phyloP scores from a whole-genome alignment of 768 basidiomycete species.

The Mycena rebaudengoi region DNA sequence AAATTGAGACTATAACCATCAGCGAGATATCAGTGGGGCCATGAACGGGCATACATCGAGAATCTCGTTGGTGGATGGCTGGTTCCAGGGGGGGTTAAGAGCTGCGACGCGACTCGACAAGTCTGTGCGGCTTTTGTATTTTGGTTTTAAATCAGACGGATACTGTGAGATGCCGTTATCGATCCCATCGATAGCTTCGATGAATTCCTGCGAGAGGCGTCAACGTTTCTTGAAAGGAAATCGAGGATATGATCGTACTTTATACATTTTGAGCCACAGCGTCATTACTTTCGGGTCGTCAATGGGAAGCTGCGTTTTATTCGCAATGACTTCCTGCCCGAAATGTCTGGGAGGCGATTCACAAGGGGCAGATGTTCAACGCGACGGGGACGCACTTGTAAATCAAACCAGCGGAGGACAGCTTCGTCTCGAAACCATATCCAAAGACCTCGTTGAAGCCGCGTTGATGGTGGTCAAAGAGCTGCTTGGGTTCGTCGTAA shows the following conservation, averaged over 20 bases:
- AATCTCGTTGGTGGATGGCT: slow-evolving; percentile 66
- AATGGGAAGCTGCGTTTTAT: slow-evolving; percentile 54
- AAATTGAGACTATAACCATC: slow-evolving; percentile 67
- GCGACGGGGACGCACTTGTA: slow-evolving; percentile 77
- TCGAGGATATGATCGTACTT: slow-evolving; percentile 47
- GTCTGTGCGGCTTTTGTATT: slow-evolving; percentile 84
- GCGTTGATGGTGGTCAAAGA: slow-evolving; percentile 97
- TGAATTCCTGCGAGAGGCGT: slow-evolving; percentile 70
- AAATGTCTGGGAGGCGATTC: slow-evolving; percentile 69
- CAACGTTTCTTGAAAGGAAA: slow-evolving; percentile 7
- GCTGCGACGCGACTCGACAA: slow-evolving; percentile 82
- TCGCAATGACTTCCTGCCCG: slow-evolving; percentile 85
- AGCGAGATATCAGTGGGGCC: not conserved
- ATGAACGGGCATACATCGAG: slow-evolving; percentile 69
- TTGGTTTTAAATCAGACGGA: slow-evolving; percentile 66
- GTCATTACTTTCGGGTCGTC: slow-evolving; percentile 72
- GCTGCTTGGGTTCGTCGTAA: slow-evolving; percentile 80
- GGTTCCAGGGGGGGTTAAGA: slow-evolving; percentile 95
- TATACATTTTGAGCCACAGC: slow-evolving; percentile 92
- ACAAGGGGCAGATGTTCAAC: not conserved
- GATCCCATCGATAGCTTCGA: slow-evolving; percentile 93
- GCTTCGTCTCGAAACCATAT: slow-evolving; percentile 85
- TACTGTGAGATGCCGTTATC: slow-evolving; percentile 95
- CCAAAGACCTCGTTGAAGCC: slow-evolving; percentile 93
- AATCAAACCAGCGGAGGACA: slow-evolving; percentile 91